Evolutionary conservation across 2,329 filamentous ascomycete genomes (phyloP).

Genomic region (Trichoderma sp.): DNA sequence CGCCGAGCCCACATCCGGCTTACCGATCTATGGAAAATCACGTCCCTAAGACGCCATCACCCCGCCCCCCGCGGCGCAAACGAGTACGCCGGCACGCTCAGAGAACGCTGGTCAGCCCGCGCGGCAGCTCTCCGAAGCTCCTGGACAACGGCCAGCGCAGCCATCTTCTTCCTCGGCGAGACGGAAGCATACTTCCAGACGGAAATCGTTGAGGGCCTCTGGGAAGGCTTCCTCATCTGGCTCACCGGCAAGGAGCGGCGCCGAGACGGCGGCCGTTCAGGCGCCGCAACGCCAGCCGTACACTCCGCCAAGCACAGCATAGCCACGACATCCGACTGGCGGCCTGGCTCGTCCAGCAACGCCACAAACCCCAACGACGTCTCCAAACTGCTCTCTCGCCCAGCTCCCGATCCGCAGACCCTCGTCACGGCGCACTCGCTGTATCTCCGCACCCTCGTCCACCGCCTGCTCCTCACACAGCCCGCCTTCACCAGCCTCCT

Average conservation of each 20-base stretch:
- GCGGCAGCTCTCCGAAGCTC: slow-evolving; percentile 72
- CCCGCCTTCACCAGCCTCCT: slow-evolving; percentile 64
- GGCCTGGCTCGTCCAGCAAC: slow-evolving; percentile 16
- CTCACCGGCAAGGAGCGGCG: slow-evolving; percentile 53
- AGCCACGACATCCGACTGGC: slow-evolving; percentile 14
- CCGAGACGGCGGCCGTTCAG: slow-evolving; percentile 30
- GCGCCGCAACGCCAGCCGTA: slow-evolving; percentile 31
- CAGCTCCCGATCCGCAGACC: slow-evolving; percentile 75
- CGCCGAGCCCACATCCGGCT: slow-evolving; percentile 83
- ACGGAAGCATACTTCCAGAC: slow-evolving; percentile 87
- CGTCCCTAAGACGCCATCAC: slow-evolving; percentile 73
- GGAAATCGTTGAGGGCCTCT: slow-evolving; percentile 80
- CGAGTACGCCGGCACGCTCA: slow-evolving; percentile 60
- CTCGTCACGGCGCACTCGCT: slow-evolving; percentile 76
- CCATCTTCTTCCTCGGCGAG: slow-evolving; percentile 86
- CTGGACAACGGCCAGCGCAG: slow-evolving; percentile 87
- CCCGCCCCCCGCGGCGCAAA: slow-evolving; percentile 67
- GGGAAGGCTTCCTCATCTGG: slow-evolving; percentile 79
- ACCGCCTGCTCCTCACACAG: slow-evolving; percentile 67
- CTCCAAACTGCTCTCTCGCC: slow-evolving; percentile 3
- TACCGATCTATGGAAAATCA: slow-evolving; percentile 84
- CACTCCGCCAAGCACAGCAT: slow-evolving; percentile 1
- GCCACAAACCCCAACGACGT: background rate
- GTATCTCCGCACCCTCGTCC: slow-evolving; percentile 70
- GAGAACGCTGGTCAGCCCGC: slow-evolving; percentile 65